Evolutionary conservation across 345 rosid species (phyloP).

Genomic region (Carallia pectinifolia): DNA sequence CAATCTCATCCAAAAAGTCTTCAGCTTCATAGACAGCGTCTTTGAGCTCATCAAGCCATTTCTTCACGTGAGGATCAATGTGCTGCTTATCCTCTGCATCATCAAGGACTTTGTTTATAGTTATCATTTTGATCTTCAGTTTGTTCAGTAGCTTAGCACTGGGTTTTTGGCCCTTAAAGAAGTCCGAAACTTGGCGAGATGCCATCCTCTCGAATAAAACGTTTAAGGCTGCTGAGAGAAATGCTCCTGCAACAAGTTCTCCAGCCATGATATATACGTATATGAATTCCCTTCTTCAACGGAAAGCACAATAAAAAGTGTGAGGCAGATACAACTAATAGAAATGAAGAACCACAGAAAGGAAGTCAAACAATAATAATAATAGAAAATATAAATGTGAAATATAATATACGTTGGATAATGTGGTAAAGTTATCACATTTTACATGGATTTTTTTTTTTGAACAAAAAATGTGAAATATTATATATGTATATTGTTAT

Average conservation of each 20-base stretch:
- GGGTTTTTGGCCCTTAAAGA: conserved; percentile 9
- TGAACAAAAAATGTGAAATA: too few species aligned
- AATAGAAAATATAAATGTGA: too few species aligned
- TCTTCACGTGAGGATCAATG: neutral
- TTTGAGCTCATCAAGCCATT: conserved; percentile 21
- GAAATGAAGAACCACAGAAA: too few species aligned
- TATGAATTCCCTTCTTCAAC: too few species aligned
- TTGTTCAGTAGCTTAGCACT: neutral
- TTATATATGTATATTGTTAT: too few species aligned
- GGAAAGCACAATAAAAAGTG: too few species aligned
- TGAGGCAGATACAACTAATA: too few species aligned
- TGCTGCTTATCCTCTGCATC: conserved; percentile 26
- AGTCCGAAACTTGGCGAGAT: neutral
- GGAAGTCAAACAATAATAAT: too few species aligned
- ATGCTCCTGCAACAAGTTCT: neutral
- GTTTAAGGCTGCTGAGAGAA: conserved; percentile 5
- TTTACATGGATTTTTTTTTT: too few species aligned
- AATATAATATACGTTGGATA: too few species aligned
- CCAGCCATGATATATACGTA: neutral
- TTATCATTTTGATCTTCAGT: neutral
- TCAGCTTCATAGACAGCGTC: conserved; percentile 23
- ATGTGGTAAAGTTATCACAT: too few species aligned
- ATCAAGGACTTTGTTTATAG: conserved; percentile 11
- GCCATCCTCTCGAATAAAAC: neutral
- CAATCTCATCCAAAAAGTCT: conserved; percentile 23